Evolutionary conservation across 2,329 filamentous ascomycete genomes (phyloP).

Genomic region (Biscogniauxia mediterranea): DNA sequence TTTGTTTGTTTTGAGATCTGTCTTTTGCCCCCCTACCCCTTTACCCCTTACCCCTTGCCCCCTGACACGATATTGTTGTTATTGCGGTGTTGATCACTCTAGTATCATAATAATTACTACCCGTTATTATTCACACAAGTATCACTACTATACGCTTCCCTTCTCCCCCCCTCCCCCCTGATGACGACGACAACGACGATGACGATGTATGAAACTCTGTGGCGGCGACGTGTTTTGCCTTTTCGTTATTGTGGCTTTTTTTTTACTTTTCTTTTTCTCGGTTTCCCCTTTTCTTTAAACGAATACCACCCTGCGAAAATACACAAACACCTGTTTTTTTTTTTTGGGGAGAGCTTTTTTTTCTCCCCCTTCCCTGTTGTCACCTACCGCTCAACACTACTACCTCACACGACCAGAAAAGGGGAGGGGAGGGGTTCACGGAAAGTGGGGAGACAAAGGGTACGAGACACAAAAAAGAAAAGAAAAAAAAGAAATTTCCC

Average conservation of each 20-base stretch:
- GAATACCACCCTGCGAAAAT: constrained; percentile 8
- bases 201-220: not conserved
- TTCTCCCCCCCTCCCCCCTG: not conserved
- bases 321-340: constrained; percentile 1
- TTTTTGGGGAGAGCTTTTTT: too few species aligned
- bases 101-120: too few species aligned
- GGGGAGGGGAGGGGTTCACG: too few species aligned
- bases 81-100: too few species aligned
- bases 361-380: too few species aligned
- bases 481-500: not conserved
- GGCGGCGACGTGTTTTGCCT: not conserved
- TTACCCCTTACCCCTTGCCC: not conserved
- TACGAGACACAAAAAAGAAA: not conserved
- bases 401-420: too few species aligned
- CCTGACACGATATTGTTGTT: not conserved
- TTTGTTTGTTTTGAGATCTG: not conserved
- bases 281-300: constrained; percentile 11
- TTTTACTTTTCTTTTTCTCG: not conserved
- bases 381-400: too few species aligned
- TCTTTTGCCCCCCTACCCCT: not conserved
- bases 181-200: not conserved
- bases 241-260: not conserved
- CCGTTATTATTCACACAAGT: not conserved
- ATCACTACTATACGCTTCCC: not conserved
- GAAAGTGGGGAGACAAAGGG: not conserved